Conservation (phyloP, 2,329 filamentous ascomycete species). For the Aspergillus novoparasiticus region DNA sequence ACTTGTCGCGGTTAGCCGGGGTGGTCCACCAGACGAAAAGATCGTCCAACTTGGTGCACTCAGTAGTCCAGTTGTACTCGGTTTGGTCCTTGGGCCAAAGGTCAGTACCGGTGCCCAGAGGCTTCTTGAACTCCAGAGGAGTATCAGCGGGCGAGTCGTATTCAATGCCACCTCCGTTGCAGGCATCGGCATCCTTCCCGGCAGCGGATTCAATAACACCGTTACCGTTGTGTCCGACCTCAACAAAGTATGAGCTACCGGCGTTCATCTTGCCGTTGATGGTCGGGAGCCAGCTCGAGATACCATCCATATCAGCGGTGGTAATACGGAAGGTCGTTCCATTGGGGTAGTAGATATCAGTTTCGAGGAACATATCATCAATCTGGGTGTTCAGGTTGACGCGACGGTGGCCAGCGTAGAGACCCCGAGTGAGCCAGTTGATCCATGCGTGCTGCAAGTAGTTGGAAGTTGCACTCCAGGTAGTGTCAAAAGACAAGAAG, state of each 20-base stretch:
- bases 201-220: slow-evolving; percentile 49
- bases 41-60: slow-evolving; percentile 54
- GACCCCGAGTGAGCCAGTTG: slow-evolving; percentile 62
- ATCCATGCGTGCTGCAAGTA: slow-evolving; percentile 66
- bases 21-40: slow-evolving; percentile 59
- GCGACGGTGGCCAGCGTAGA: slow-evolving; percentile 59
- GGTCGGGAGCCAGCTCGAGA: slow-evolving; percentile 46
- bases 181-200: slow-evolving; percentile 25
- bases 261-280: slow-evolving; percentile 51
- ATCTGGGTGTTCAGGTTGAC: slow-evolving; percentile 60
- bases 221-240: slow-evolving; percentile 61
- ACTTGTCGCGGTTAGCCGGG: slow-evolving; percentile 54
- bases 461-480: slow-evolving; percentile 57
- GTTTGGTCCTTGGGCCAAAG: slow-evolving; percentile 52
- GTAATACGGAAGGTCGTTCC: slow-evolving; percentile 54
- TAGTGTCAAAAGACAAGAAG: slow-evolving; percentile 58
- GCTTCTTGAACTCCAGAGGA: slow-evolving; percentile 53
- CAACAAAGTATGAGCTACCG: slow-evolving; percentile 56
- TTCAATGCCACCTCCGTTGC: slow-evolving; percentile 46
- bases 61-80: slow-evolving; percentile 52
- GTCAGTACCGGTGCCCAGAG: slow-evolving; percentile 53
- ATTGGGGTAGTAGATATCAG: slow-evolving; percentile 53
- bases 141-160: slow-evolving; percentile 51
- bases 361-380: slow-evolving; percentile 63
- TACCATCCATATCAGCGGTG: slow-evolving; percentile 50